A percentile compares a stretch with the other conserved stretches of the same genome.
Evolutionary conservation across 2,329 filamentous ascomycete species (phyloP).

Genomic region (Chaetomium strumarium): DNA sequence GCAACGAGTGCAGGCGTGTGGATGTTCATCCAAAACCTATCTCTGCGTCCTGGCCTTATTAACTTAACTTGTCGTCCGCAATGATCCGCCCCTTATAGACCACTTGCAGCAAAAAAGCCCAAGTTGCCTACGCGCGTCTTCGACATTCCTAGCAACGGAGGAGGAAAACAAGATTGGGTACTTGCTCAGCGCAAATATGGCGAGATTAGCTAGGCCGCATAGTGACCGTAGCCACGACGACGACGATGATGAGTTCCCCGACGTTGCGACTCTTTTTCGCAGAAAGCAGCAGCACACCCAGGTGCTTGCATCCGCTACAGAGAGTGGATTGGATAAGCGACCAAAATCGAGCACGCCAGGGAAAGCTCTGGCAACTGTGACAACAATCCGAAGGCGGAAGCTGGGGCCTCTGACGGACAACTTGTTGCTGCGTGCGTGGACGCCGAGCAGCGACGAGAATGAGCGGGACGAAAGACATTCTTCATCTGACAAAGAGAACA

Average conservation of each 20-base stretch:
- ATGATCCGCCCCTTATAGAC: too few species aligned
- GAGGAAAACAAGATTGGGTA: not conserved
- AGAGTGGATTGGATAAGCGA: not conserved
- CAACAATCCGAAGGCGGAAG: slow-evolving; percentile 23
- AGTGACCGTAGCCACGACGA: slow-evolving; percentile 15
- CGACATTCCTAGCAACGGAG: not conserved
- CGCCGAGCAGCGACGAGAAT: slow-evolving; percentile 9
- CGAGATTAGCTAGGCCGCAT: slow-evolving; percentile 6
- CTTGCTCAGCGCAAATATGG: slow-evolving; percentile 8
- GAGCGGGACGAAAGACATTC: not conserved
- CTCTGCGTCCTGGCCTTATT: not conserved
- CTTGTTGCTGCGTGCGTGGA: slow-evolving; percentile 23
- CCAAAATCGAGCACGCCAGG: not conserved
- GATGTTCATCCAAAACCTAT: not conserved
- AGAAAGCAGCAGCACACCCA: slow-evolving; percentile 1
- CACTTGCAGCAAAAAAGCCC: not conserved
- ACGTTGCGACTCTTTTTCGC: slow-evolving; percentile 8
- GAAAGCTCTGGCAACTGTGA: slow-evolving; percentile 7
- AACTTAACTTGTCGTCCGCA: not conserved
- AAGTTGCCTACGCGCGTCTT: not conserved
- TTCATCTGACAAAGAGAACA: not conserved
- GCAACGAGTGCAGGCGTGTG: not conserved
- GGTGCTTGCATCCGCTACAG: not conserved
- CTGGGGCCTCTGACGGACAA: slow-evolving; percentile 19
- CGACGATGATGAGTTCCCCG: slow-evolving; percentile 21